Base-by-base conservation (phyloP, 768 basidiomycete genomes). In the Russula vinacea region DNA sequence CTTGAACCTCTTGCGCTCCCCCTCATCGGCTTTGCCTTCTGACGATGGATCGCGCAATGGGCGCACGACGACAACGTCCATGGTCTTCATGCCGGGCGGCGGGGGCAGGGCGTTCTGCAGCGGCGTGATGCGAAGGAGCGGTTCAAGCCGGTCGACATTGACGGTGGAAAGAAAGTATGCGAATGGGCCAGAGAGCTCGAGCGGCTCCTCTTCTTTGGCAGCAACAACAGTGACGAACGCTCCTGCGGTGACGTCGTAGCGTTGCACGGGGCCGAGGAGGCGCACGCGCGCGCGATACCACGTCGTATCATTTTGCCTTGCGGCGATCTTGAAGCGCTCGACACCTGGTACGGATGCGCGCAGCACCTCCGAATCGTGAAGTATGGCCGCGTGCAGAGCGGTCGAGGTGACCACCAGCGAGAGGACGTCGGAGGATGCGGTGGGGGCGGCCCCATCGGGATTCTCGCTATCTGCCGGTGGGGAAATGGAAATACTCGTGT, bases 341-440 rank as follows among this genome's bases (percentile, higher is more conserved):
- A 93, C 76, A 9, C 89, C 86, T 5, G 94, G 94, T 32, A 88
- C 78, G 22, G 81, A 74, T 19, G 79, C 73, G 19, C 94, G 84
- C 61, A 97, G 79, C 8, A 71, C 75, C 72, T 96, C 94, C 0
- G 93, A 94, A 73, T 90, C 86, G 64, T 83, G 81, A 40, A 98
- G 81, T 62, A 97, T 90, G 33, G 84, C 80, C 0, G 96, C 93
- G 75, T 97, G 94, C 39, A 96, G 78, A 5, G 87, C 80, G 16
- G 90, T 90, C 13, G 94, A 98, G 7, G 87, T 83, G 52, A 98
- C 95, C 65, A 98, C 92, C 39, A 83, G 77, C n/a, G 94, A 88
- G 29, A 81, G 71, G 51, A 81, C 73, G 22, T 16, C 17, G 56
- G 62, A 24, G n/a, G 67, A 42, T 14, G 44, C 16, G 22, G 52